These are phyloP conservation scores for Naematelia encephala DNA, from an alignment of 768 basidiomycete species.

Conservation along the genomic window DNA sequence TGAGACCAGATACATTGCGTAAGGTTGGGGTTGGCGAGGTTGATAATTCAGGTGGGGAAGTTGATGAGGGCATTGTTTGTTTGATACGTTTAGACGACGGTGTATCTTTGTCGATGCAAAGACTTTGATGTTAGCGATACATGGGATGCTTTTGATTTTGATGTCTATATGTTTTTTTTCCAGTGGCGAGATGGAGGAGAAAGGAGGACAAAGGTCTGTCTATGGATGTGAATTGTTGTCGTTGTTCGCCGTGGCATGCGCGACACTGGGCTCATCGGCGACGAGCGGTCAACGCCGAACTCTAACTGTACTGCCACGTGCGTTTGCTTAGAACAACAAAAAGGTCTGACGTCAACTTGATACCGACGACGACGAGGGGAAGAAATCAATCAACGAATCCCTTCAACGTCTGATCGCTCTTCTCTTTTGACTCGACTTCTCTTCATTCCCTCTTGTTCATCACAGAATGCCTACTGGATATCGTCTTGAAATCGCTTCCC, in stretches of 20 bases:
- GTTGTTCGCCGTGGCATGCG: too few relatives aligned
- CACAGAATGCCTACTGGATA: conserved; percentile 28
- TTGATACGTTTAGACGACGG: background rate
- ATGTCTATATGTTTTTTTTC: too few relatives aligned
- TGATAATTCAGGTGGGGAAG: conserved; percentile 4
- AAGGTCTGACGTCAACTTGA: background rate
- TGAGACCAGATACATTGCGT: conserved; percentile 7
- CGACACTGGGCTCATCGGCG: too few relatives aligned
- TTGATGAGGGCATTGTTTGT: background rate
- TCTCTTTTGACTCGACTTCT: background rate
- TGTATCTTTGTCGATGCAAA: background rate
- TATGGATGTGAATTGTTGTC: too few relatives aligned
- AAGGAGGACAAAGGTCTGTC: background rate
- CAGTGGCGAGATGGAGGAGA: background rate
- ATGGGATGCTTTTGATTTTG: background rate
- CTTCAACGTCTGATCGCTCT: conserved; percentile 2
- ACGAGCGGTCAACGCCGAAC: background rate
- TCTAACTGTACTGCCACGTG: background rate
- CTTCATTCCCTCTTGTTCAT: background rate
- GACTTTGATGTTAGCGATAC: background rate
- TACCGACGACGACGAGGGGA: too few relatives aligned
- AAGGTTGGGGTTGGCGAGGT: conserved; percentile 35
- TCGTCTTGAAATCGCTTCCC: conserved; percentile 30
- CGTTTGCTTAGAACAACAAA: background rate
- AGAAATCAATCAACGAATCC: too few relatives aligned